These are phyloP conservation scores for Fusarium phyllophilum DNA, from an alignment of 2,329 filamentous ascomycete species.

Conservation along the genomic window DNA sequence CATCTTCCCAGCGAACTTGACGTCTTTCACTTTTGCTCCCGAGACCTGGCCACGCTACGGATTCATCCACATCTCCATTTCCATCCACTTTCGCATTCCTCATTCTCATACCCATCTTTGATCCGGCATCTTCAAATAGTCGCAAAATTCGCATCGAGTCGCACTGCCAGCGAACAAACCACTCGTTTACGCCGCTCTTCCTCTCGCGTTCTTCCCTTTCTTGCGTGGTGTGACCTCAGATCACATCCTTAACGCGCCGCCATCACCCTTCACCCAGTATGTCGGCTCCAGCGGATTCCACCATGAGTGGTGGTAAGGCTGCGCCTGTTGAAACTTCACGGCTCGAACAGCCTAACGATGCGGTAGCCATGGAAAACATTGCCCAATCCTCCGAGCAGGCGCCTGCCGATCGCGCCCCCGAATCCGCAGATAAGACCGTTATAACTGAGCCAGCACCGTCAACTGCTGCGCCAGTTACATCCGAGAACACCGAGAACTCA, in stretches of 20 bases:
- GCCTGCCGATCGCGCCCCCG: constrained; percentile 26
- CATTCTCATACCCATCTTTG: constrained; percentile 33
- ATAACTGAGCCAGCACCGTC: constrained; percentile 31
- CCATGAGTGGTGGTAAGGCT: constrained; percentile 47
- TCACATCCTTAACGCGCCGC: constrained; percentile 34
- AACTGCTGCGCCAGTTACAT: constrained; percentile 22
- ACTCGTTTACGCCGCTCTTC: constrained; percentile 18
- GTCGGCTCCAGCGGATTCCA: constrained; percentile 48
- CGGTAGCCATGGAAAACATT: constrained; percentile 52
- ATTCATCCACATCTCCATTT: constrained; percentile 30
- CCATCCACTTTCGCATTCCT: constrained; percentile 24
- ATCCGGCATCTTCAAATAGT: constrained; percentile 18
- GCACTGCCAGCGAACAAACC: constrained; percentile 34
- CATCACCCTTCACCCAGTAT: constrained; percentile 39
- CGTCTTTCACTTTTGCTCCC: constrained; percentile 45
- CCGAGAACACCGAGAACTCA: constrained; percentile 36
- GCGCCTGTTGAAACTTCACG: constrained; percentile 43
- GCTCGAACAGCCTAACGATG: constrained; percentile 50
- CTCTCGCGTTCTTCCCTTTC: constrained; percentile 17
- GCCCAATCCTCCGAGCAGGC: constrained; percentile 37
- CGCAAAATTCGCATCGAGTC: constrained; percentile 11
- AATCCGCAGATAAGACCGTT: constrained; percentile 28
- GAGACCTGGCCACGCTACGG: constrained; percentile 39
- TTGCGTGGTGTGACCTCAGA: constrained; percentile 43
- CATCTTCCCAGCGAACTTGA: constrained; percentile 40